A percentile compares a stretch with the other conserved stretches of the same genome.
Evolutionary conservation across 768 basidiomycete genomes (phyloP).

Genomic region (Rhizopogon sp.): DNA sequence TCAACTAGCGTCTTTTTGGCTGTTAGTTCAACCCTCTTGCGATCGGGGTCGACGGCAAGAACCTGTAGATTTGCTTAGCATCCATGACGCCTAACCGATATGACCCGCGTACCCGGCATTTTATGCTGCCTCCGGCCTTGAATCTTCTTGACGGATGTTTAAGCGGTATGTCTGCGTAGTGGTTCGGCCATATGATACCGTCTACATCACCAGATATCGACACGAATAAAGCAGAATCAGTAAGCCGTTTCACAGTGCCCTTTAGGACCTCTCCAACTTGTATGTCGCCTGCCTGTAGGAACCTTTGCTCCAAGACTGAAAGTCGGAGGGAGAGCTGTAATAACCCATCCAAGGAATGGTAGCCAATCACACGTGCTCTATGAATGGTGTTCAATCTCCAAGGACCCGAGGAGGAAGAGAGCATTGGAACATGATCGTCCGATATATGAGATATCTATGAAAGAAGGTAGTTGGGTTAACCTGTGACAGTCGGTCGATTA

Average conservation of each 20-base stretch:
- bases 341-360: constrained; percentile 80
- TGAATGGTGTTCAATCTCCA: constrained; percentile 82
- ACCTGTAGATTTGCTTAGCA: constrained; percentile 29
- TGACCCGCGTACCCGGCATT: constrained; percentile 64
- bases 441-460: constrained; percentile 88
- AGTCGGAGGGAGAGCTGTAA: constrained; percentile 83
- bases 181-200: constrained; percentile 90
- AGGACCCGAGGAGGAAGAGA: constrained; percentile 64
- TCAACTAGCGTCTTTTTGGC: constrained; percentile 89
- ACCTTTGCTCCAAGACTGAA: constrained; percentile 80
- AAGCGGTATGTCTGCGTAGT: constrained; percentile 92
- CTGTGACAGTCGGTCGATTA: constrained; percentile 1
- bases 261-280: constrained; percentile 83
- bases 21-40: constrained; percentile 79
- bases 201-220: constrained; percentile 84
- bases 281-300: constrained; percentile 78
- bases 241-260: constrained; percentile 83
- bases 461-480: constrained; percentile 7
- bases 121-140: constrained; percentile 75
- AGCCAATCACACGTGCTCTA: constrained; percentile 81
- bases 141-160: constrained; percentile 69
- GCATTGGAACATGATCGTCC: constrained; percentile 83
- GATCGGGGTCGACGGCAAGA: constrained; percentile 74
- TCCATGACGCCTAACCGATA: constrained; percentile 28
- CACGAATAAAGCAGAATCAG: constrained; percentile 78